A percentile compares a stretch with the other conserved stretches of the same genome.
phyloP scores from a whole-genome alignment of 768 basidiomycete species.

The Amanita jacksonii region DNA sequence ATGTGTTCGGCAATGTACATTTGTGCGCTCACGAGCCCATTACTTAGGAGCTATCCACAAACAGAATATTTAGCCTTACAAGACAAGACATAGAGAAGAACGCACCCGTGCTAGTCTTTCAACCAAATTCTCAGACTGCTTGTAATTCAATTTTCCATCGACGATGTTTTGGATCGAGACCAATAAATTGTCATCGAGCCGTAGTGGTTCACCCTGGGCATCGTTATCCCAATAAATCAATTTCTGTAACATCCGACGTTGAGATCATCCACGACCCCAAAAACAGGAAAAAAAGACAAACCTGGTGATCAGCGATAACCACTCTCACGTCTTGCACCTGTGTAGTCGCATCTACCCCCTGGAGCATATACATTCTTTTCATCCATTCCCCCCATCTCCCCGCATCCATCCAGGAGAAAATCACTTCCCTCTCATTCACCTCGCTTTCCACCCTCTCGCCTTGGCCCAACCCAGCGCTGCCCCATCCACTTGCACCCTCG shows the following conservation, averaged over 20 bases:
- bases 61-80: neutral
- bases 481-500: neutral
- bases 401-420: constrained; percentile 87
- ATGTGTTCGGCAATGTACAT: constrained; percentile 27
- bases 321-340: constrained; percentile 34
- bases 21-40: constrained; percentile 28
- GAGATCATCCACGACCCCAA: too few species aligned
- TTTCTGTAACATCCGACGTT: constrained; percentile 28
- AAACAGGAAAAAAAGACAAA: constrained; percentile 26
- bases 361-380: constrained; percentile 83
- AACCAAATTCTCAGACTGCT: constrained; percentile 60
- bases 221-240: constrained; percentile 74
- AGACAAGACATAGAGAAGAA: constrained; percentile 3
- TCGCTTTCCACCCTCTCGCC: constrained; percentile 4
- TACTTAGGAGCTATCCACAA: constrained; percentile 30
- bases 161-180: constrained; percentile 62
- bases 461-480: neutral
- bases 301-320: constrained; percentile 77
- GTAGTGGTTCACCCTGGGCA: constrained; percentile 40
- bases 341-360: constrained; percentile 12
- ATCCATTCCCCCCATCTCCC: constrained; percentile 83
- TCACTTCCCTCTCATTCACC: constrained; percentile 37
- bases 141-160: constrained; percentile 35
- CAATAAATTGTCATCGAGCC: constrained; percentile 49
- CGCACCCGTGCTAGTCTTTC: constrained; percentile 58